Base-by-base conservation (phyloP, 768 basidiomycete species). In the Pulveroboletus sp. region DNA sequence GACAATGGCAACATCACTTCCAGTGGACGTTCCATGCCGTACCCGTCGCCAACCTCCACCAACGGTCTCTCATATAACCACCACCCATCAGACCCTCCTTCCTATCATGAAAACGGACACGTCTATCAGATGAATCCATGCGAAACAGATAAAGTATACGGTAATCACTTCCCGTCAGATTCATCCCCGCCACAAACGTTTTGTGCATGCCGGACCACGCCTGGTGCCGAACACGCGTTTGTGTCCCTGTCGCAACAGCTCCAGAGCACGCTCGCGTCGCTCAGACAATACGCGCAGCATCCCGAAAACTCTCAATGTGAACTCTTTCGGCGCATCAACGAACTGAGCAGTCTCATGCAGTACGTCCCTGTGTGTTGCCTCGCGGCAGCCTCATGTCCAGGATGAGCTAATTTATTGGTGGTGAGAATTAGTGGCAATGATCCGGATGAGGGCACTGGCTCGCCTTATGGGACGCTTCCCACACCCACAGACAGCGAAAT, bases 311-410 rank as follows among this genome's bases (percentile, higher is more conserved):
- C 80, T 5, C 69, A 67, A 33, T 87, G 86, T 56, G 61, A 75
- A 33, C 62, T 86, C 6, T 81, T 75, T 58, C 73, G 80, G 44
- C 77, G 80, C 48, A 80, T 85, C 51, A 67, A 75, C 41, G 83
- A 86, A 54, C 72, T 89, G 31, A 74, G 75, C 61, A 77, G 74
- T 60, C 67, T 84, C 30, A 74, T 88, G 69, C 82, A 83, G 86
- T 88, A 69, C 64, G 84, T 79, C 41, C 54, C 57, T 54, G 49
- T 46, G 36, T 51, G 37, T 52, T 50, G 61, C 68, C 66, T 70
- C 62, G 56, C 60, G 67, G 66, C 58, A 40, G 35, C 67, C 67
- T 67, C 67, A 32, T 68, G 68, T 59, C 43, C 54, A 51, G 28
- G 39, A 61, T 68, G 64, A 70, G 57, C 65, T 68, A 65, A 64